Evolutionary conservation across 2,329 filamentous ascomycete species (phyloP), one percentile per base, ranked within the genome.

Genomic region (Leptographium lundbergii): DNA sequence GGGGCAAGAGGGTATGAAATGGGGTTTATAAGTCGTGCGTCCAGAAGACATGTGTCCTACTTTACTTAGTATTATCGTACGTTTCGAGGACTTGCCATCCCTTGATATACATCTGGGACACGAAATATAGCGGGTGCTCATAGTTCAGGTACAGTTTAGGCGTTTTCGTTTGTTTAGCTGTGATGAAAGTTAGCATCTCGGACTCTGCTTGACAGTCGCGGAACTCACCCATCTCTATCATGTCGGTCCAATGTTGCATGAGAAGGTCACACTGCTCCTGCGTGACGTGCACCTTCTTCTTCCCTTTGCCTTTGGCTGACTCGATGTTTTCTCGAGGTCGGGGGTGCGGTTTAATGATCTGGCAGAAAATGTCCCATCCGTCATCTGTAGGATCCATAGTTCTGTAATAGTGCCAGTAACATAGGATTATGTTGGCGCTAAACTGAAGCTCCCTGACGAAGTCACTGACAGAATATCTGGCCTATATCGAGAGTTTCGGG

Each of bases 381-480:
- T 70, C 71, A 36, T 69, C 61, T 39, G 65, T 61, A 10, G 77
- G 63, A 19, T 63, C 61, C 60, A 62, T 63, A 36, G 70, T 71
- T 59, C 74, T 75, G 66, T 74, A 80, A 63, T 80, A 80, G 55
- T 78, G 75, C 78, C 78, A 81, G 57, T 78, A 70, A 13, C 69
- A 67, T 1, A 81, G 72, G 32, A 80, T 67, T 57, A 73, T 73
- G 56, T 75, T 77, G 32, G 73, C 76, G 5, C 75, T 71, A 14
- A 72, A 67, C 19, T 80, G 77, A 2, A 79, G 67, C 6, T 72
- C 66, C 42, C 74, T 70, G 19, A 79, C 73, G 58, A 75, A 76
- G 1, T 50, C 19, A 0, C 70, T 69, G 9, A 77, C 69, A 1
- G 75, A 68, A 58, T 75, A 75, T 13, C 67, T 68, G n/a, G 61